Percentiles rank a stretch among this genome's conserved stretches.
Evolutionary conservation across 371 early-diverging fungal genomes (phyloP).

Genomic region (Mucor velutinosus): DNA sequence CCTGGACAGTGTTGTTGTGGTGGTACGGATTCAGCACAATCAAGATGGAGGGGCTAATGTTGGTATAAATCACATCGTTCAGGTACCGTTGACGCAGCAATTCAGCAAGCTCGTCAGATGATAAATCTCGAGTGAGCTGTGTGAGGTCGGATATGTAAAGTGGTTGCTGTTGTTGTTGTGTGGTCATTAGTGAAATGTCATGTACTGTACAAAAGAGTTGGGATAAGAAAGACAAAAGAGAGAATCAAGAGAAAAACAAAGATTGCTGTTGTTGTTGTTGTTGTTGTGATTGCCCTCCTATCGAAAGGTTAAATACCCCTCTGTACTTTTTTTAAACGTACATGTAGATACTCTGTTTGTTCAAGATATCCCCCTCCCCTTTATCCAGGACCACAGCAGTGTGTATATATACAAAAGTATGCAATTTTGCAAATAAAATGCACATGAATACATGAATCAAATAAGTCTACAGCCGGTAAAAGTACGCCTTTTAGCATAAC

Average conservation of each 20-base stretch:
- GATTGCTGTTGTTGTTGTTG: too few species aligned
- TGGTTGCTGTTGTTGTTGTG: slow-evolving; percentile 5
- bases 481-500: too few species aligned
- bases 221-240: background rate
- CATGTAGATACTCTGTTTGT: background rate
- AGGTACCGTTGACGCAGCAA: slow-evolving; percentile 59
- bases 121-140: slow-evolving; percentile 24
- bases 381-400: background rate
- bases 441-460: background rate
- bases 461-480: too few species aligned
- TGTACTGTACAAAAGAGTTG: slow-evolving; percentile 1
- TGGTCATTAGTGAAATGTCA: background rate
- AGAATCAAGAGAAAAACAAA: background rate
- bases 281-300: slow-evolving; percentile 5
- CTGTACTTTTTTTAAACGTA: slow-evolving; percentile 3
- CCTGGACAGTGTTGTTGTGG: slow-evolving; percentile 7
- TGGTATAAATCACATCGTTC: slow-evolving; percentile 54
- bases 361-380: background rate
- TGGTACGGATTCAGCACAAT: slow-evolving; percentile 37
- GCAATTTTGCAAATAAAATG: slow-evolving; percentile 2
- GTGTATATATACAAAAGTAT: background rate
- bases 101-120: slow-evolving; percentile 51
- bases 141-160: slow-evolving; percentile 27
- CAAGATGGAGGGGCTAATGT: slow-evolving; percentile 61
- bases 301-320: slow-evolving; percentile 1